These are phyloP conservation scores for Marasmius oreades DNA, from an alignment of 1,284 basidiomycete genomes.

Conservation along the genomic window DNA sequence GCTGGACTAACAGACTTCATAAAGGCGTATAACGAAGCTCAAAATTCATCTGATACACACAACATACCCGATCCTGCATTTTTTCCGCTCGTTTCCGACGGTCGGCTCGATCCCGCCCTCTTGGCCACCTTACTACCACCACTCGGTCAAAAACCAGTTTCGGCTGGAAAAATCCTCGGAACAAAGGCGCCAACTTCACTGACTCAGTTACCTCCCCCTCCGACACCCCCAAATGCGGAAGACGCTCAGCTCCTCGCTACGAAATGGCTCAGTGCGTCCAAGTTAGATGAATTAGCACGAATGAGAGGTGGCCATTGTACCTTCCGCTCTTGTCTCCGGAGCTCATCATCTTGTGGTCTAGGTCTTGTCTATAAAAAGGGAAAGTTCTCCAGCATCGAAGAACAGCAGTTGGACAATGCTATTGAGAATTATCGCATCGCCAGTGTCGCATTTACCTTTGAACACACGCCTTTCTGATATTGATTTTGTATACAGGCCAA, in stretches of 20 bases:
- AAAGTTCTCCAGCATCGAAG: conserved; percentile 77
- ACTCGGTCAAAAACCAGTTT: conserved; percentile 19
- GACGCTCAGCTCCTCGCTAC: conserved; percentile 57
- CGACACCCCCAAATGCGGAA: conserved; percentile 25
- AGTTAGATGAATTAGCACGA: conserved; percentile 63
- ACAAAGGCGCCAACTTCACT: conserved; percentile 6
- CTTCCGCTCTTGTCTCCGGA: conserved; percentile 7
- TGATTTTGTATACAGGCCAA: conserved; percentile 34
- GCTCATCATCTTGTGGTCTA: conserved; percentile 30
- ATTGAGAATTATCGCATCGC: conserved; percentile 64
- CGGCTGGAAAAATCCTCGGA: conserved; percentile 10
- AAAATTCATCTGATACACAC: conserved; percentile 33
- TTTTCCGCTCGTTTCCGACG: conserved; percentile 3
- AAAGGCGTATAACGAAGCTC: conserved; percentile 56
- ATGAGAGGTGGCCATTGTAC: conserved; percentile 49
- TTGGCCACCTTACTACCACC: conserved; percentile 30
- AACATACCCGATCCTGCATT: conserved; percentile 25
- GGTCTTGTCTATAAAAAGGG: conserved; percentile 82
- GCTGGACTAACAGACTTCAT: conserved; percentile 64
- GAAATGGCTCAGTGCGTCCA: conserved; percentile 69
- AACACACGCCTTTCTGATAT: neutral
- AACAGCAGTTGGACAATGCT: conserved; percentile 56
- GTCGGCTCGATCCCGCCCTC: conserved; percentile 2
- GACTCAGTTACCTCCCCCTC: conserved; percentile 20
- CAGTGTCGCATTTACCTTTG: conserved; percentile 22